Evolutionary conservation across 2,329 filamentous ascomycete genomes (phyloP).

Genomic region (Aspergillus uvarum): DNA sequence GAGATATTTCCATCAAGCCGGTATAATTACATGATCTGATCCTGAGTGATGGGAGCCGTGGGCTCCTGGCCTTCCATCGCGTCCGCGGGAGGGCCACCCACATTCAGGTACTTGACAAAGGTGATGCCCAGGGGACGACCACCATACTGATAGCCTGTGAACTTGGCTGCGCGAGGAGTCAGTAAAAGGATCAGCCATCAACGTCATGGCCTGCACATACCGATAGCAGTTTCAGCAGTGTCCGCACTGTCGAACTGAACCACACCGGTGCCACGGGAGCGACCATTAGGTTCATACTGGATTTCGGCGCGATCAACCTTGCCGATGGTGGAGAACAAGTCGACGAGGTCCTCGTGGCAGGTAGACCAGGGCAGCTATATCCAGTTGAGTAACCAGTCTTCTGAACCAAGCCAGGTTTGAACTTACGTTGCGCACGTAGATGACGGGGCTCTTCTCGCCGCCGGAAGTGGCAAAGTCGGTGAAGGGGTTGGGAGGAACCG

Average conservation of each 20-base stretch:
- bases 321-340: conserved; percentile 95
- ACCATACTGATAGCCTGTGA: conserved; percentile 96
- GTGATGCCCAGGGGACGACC: conserved; percentile 89
- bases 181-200: conserved; percentile 4
- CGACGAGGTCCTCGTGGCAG: conserved; percentile 94
- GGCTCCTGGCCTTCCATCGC: conserved; percentile 80
- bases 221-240: conserved; percentile 87
- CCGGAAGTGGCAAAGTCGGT: conserved; percentile 88
- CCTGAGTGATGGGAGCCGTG: conserved; percentile 76
- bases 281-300: conserved; percentile 94
- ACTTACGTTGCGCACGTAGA: conserved; percentile 96
- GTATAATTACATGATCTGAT: conserved; percentile 83
- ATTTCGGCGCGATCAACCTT: conserved; percentile 99
- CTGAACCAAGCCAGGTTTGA: background rate
- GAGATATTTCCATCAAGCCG: conserved; percentile 7
- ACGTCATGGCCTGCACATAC: conserved; percentile 40
- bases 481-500: conserved; percentile 75
- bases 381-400: conserved; percentile 23
- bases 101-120: conserved; percentile 88
- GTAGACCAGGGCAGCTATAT: conserved; percentile 93
- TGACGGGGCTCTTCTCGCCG: conserved; percentile 76
- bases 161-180: conserved; percentile 65
- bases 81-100: conserved; percentile 59
- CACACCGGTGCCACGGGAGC: conserved; percentile 93
- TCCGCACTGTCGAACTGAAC: conserved; percentile 83